Evolutionary conservation across 495 filamentous ascomycete species (phyloP).

Genomic region (Aspergillus asperescens): DNA sequence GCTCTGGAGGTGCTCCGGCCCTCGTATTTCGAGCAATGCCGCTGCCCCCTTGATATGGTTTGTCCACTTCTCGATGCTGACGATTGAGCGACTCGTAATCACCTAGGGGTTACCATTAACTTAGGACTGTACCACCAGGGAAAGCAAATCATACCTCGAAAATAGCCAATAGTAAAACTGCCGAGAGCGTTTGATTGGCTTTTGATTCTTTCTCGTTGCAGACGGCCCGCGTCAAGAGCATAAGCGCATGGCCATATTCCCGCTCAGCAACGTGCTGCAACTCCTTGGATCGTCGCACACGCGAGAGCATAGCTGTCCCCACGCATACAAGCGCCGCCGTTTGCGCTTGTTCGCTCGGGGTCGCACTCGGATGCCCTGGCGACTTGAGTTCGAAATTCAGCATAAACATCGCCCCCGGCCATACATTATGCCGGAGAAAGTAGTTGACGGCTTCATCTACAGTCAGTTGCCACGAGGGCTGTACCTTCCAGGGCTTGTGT

Average conservation of each 20-base stretch:
- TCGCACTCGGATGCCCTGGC: constrained; percentile 15
- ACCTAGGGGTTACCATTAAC: constrained; percentile 30
- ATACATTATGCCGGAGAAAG: constrained; percentile 40
- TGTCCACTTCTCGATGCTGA: constrained; percentile 49
- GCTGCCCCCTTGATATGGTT: constrained; percentile 57
- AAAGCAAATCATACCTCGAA: constrained; percentile 38
- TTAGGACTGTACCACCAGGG: neutral
- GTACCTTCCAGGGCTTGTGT: constrained; percentile 13
- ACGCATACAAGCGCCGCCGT: constrained; percentile 44
- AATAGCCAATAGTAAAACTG: constrained; percentile 53
- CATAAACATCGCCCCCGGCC: constrained; percentile 33
- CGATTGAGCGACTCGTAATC: constrained; percentile 42
- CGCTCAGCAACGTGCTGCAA: constrained; percentile 36
- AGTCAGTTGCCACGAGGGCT: constrained; percentile 21
- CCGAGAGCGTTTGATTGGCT: constrained; percentile 57
- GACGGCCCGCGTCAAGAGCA: constrained; percentile 50
- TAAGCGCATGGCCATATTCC: constrained; percentile 46
- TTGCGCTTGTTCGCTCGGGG: constrained; percentile 33
- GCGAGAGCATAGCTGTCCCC: constrained; percentile 47
- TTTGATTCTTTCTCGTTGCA: constrained; percentile 48
- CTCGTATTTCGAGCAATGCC: constrained; percentile 52
- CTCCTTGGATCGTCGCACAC: constrained; percentile 30
- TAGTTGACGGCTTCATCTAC: constrained; percentile 39
- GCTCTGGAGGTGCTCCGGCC: constrained; percentile 50
- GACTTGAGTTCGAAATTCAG: constrained; percentile 25